Percentiles rank a stretch among this genome's conserved stretches.
These are phyloP conservation scores for Tricholomella constricta DNA, from an alignment of 768 basidiomycete genomes.

Conservation along the genomic window DNA sequence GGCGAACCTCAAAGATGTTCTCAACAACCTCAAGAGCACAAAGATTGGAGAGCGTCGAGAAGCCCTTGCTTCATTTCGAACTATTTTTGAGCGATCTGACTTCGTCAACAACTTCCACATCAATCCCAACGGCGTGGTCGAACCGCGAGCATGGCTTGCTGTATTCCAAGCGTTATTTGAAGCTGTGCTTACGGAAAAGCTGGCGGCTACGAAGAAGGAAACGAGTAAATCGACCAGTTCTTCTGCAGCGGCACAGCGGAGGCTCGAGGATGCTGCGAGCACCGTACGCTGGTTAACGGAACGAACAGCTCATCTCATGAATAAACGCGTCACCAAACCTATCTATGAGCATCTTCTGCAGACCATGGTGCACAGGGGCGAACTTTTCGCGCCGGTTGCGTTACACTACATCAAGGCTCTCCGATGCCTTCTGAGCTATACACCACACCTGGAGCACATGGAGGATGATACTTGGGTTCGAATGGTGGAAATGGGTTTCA, in stretches of 20 bases:
- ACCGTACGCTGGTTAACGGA: slow-evolving; percentile 76
- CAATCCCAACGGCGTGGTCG: slow-evolving; percentile 32
- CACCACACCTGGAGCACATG: slow-evolving; percentile 80
- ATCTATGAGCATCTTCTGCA: slow-evolving; percentile 67
- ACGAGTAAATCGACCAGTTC: slow-evolving; percentile 41
- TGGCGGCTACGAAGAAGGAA: slow-evolving; percentile 41
- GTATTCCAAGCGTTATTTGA: slow-evolving; percentile 76
- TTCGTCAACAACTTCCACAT: slow-evolving; percentile 47
- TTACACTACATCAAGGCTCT: slow-evolving; percentile 84
- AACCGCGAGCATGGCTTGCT: slow-evolving; percentile 54
- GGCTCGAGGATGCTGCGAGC: slow-evolving; percentile 67
- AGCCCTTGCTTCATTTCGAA: slow-evolving; percentile 54
- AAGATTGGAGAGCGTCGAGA: slow-evolving; percentile 74
- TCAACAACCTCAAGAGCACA: slow-evolving; percentile 56
- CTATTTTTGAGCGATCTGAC: slow-evolving; percentile 50
- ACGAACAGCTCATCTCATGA: slow-evolving; percentile 56
- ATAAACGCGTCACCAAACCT: slow-evolving; percentile 52
- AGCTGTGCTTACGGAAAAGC: slow-evolving; percentile 64
- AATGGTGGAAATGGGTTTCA: slow-evolving; percentile 73
- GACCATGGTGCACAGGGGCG: slow-evolving; percentile 53
- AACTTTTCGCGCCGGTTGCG: slow-evolving; percentile 64
- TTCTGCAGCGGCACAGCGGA: slow-evolving; percentile 49
- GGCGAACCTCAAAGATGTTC: slow-evolving; percentile 42
- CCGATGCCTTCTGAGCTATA: slow-evolving; percentile 59
- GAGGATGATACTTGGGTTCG: slow-evolving; percentile 65